phyloP scores from a whole-genome alignment of 2,329 filamentous ascomycete genomes.

The Colletotrichum acutatum region DNA sequence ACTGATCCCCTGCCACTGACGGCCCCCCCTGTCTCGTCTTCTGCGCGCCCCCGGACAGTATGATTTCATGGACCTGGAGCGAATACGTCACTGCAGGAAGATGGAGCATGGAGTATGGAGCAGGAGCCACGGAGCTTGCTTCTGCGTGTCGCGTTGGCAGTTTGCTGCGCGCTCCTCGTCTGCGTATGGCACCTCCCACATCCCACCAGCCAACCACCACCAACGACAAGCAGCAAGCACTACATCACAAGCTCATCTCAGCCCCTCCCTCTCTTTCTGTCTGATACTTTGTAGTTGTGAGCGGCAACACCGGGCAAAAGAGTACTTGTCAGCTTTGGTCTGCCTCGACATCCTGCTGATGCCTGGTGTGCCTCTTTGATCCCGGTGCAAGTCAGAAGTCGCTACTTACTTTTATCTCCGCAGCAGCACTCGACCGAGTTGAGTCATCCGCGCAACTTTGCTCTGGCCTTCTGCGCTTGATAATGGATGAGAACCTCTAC shows the following conservation, averaged over 20 bases:
- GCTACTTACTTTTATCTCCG: not conserved
- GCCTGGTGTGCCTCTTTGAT: conserved; percentile 1
- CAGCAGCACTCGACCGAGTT: not conserved
- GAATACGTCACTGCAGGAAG: conserved; percentile 28
- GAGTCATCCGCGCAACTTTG: not conserved
- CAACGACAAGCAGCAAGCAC: not conserved
- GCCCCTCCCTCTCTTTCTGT: not conserved
- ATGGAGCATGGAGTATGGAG: not conserved
- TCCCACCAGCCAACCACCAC: not conserved
- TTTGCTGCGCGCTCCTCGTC: conserved; percentile 1
- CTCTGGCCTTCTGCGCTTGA: not conserved
- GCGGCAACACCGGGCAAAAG: not conserved
- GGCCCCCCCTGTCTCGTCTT: conserved; percentile 18
- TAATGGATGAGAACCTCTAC: not conserved
- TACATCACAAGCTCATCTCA: conserved; percentile 5
- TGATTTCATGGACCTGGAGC: conserved; percentile 32
- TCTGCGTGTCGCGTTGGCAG: not conserved
- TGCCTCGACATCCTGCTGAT: conserved; percentile 12
- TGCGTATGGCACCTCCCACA: not conserved
- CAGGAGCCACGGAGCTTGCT: not conserved
- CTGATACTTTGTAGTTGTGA: not conserved
- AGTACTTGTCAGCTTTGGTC: not conserved
- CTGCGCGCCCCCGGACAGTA: conserved; percentile 20
- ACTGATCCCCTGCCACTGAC: not conserved
- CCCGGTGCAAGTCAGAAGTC: not conserved